Evolutionary conservation across 371 early-diverging fungal genomes (phyloP).

Genomic region (Saksenaea vasiformis): DNA sequence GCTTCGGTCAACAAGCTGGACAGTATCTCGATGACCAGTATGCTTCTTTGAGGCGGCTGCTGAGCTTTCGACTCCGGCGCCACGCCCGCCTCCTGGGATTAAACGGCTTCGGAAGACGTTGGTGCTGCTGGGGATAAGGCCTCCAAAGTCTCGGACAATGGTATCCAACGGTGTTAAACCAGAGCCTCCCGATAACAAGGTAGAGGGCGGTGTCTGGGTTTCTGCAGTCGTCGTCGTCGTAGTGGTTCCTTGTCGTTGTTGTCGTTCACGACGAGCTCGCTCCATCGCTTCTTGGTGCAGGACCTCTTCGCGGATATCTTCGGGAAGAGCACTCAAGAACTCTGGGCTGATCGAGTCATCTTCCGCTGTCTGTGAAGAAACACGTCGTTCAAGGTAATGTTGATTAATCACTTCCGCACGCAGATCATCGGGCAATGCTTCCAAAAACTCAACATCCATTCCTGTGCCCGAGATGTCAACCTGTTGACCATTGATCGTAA

Average conservation of each 20-base stretch:
- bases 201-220: neutral
- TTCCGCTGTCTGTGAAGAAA: slow-evolving; percentile 29
- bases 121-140: slow-evolving; percentile 30
- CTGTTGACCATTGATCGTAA: slow-evolving; percentile 53
- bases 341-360: slow-evolving; percentile 67
- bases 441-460: slow-evolving; percentile 92
- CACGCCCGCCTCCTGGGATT: slow-evolving; percentile 15
- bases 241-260: slow-evolving; percentile 27
- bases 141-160: slow-evolving; percentile 16
- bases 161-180: slow-evolving; percentile 26
- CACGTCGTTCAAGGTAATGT: slow-evolving; percentile 35
- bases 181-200: neutral
- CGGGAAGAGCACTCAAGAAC: slow-evolving; percentile 80
- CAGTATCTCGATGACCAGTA: slow-evolving; percentile 57
- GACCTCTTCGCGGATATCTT: slow-evolving; percentile 80
- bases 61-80: slow-evolving; percentile 10
- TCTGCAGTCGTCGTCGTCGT: slow-evolving; percentile 11
- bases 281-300: slow-evolving; percentile 68
- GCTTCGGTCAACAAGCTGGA: slow-evolving; percentile 82
- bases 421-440: slow-evolving; percentile 95
- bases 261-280: slow-evolving; percentile 51
- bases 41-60: slow-evolving; percentile 42
- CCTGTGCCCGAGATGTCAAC: slow-evolving; percentile 94
- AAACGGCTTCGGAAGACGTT: slow-evolving; percentile 30
- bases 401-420: slow-evolving; percentile 90